A percentile compares a stretch with the other conserved stretches of the same genome.
These are phyloP conservation scores for Gnomoniopsis sp. DNA, from an alignment of 2,329 filamentous ascomycete species.

Conservation along the genomic window DNA sequence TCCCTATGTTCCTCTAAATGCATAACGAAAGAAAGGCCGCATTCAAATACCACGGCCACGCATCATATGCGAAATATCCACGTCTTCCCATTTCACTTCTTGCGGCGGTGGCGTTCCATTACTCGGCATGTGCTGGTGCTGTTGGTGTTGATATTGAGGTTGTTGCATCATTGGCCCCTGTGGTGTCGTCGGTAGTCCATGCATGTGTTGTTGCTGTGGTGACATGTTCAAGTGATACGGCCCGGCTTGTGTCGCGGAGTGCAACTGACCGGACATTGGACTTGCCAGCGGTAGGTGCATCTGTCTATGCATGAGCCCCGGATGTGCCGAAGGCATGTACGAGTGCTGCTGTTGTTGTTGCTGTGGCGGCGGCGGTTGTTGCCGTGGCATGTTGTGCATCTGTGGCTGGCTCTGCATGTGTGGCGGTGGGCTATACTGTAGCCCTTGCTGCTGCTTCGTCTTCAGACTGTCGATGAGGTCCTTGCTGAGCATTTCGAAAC, in stretches of 20 bases:
- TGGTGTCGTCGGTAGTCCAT: slow-evolving; percentile 22
- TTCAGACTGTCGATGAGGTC: slow-evolving; percentile 42
- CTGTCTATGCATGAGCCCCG: slow-evolving; percentile 7
- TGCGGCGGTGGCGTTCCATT: slow-evolving; percentile 8
- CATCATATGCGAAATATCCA: slow-evolving; percentile 43
- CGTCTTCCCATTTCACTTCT: slow-evolving; percentile 41
- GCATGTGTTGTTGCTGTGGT: slow-evolving; percentile 11
- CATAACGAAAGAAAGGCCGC: not conserved
- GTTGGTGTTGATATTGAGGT: too few relatives aligned
- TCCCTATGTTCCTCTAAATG: not conserved
- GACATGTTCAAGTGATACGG: slow-evolving; percentile 8
- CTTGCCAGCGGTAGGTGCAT: slow-evolving; percentile 7
- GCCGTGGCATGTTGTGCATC: slow-evolving; percentile 8
- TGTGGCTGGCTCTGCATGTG: slow-evolving; percentile 17
- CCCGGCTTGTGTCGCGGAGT: slow-evolving; percentile 8
- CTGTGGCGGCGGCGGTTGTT: slow-evolving; percentile 1
- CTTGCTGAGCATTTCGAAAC: slow-evolving; percentile 49
- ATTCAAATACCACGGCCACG: slow-evolving; percentile 23
- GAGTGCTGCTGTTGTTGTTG: slow-evolving; percentile 11
- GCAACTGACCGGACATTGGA: slow-evolving; percentile 11
- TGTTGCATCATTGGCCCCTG: slow-evolving; percentile 26
- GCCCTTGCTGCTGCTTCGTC: slow-evolving; percentile 31
- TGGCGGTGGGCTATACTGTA: slow-evolving; percentile 30
- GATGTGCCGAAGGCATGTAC: slow-evolving; percentile 9
- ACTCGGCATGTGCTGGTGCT: slow-evolving; percentile 21